Evolutionary conservation across 306 rosid species (phyloP).

Genomic region (Echinosophora koreensis): DNA sequence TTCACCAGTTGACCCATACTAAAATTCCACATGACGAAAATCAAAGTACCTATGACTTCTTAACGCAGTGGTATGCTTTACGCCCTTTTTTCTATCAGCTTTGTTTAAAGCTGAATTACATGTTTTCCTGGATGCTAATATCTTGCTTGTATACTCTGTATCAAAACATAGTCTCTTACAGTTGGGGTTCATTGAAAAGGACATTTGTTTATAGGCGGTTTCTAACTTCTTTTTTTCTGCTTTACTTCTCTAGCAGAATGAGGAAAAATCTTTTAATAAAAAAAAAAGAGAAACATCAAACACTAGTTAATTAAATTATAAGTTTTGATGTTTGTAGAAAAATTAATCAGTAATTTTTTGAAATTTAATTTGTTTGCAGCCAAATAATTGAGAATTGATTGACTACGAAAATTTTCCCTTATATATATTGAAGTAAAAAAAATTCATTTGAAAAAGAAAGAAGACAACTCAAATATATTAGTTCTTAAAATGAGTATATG

Average conservation of each 20-base stretch:
- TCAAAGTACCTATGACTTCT: slow-evolving; percentile 3
- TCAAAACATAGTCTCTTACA: neutral
- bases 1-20: slow-evolving; percentile 27
- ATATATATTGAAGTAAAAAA: neutral
- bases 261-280: neutral
- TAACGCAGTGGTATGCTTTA: neutral
- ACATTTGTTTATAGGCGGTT: neutral
- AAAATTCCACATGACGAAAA: slow-evolving; percentile 36
- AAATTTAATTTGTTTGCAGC: neutral
- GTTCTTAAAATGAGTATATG: neutral
- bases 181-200: neutral
- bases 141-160: slow-evolving; percentile 4
- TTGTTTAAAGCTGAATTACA: slow-evolving; percentile 32
- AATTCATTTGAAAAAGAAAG: neutral
- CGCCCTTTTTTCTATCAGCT: slow-evolving; percentile 6
- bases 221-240: neutral
- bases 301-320: neutral
- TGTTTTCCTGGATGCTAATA: neutral
- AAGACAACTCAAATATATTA: neutral
- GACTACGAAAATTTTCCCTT: too few species aligned
- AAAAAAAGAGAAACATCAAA: neutral
- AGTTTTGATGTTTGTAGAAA: neutral
- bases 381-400: neutral
- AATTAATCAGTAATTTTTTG: neutral
- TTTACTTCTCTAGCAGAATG: neutral